phyloP scores from a whole-genome alignment of 805 yeast species.

The Candida arabinofermentans region DNA sequence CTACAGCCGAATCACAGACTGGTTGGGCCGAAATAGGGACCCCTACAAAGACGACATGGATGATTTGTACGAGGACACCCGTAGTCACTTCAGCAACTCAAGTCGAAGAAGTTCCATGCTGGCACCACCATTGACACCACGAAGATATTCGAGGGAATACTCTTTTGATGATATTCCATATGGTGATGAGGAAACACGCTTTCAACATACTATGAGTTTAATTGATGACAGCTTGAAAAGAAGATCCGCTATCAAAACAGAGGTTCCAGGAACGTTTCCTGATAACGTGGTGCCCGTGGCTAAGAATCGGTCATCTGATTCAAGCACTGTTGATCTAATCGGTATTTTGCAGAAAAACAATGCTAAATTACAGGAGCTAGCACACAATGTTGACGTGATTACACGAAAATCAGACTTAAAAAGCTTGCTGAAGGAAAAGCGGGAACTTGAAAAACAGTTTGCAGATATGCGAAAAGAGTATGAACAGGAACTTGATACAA shows the following conservation, averaged over 20 bases:
- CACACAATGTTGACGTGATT: slow-evolving; percentile 11
- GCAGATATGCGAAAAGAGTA: slow-evolving; percentile 22
- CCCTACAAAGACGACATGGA: slow-evolving; percentile 25
- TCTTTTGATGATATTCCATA: neutral
- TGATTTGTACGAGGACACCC: slow-evolving; percentile 27
- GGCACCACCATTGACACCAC: slow-evolving; percentile 19
- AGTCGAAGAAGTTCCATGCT: slow-evolving; percentile 17
- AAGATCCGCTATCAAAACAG: slow-evolving; percentile 9
- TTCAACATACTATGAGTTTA: slow-evolving; percentile 21
- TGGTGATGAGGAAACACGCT: slow-evolving; percentile 13
- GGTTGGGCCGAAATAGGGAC: slow-evolving; percentile 29
- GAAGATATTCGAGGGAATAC: neutral
- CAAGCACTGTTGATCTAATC: neutral
- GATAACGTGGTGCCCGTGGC: too few species aligned
- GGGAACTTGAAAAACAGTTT: slow-evolving; percentile 15
- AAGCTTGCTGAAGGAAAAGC: slow-evolving; percentile 12
- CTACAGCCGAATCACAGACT: slow-evolving; percentile 8
- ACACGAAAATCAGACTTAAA: slow-evolving; percentile 11
- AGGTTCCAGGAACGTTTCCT: slow-evolving; percentile 16
- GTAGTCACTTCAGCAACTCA: slow-evolving; percentile 10
- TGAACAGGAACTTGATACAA: slow-evolving; percentile 17
- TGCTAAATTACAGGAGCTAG: slow-evolving; percentile 7
- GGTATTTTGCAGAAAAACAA: slow-evolving; percentile 10
- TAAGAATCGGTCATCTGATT: too few species aligned
- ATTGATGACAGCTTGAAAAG: slow-evolving; percentile 12